Conservation (phyloP, 2,329 filamentous ascomycete genomes). For the Diaporthe australafricana region DNA sequence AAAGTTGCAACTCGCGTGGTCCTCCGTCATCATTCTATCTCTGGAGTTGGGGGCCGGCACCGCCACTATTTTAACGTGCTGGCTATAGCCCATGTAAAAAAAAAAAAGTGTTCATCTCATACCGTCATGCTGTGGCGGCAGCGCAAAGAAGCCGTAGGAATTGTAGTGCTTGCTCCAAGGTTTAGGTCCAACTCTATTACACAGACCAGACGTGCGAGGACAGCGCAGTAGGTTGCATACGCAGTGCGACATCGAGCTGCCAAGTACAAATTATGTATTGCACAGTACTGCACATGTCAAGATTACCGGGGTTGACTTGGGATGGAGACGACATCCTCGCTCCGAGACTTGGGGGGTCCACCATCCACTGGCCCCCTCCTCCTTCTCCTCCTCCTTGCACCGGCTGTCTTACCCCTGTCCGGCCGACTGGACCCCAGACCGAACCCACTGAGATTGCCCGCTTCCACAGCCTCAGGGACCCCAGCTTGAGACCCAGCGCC, state of each 20-base stretch:
- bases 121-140: not conserved
- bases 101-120: not conserved
- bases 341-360: slow-evolving; percentile 30
- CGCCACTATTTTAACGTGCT: not conserved
- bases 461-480: slow-evolving; percentile 33
- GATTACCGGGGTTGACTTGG: slow-evolving; percentile 4
- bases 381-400: slow-evolving; percentile 36
- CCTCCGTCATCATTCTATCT: slow-evolving; percentile 19
- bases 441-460: slow-evolving; percentile 33
- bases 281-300: slow-evolving; percentile 21
- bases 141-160: not conserved
- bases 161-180: not conserved
- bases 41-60: slow-evolving; percentile 3
- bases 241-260: slow-evolving; percentile 27
- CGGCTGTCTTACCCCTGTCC: slow-evolving; percentile 38
- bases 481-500: slow-evolving; percentile 34
- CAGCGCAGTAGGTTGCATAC: slow-evolving; percentile 23
- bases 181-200: slow-evolving; percentile 23
- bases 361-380: slow-evolving; percentile 28
- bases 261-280: slow-evolving; percentile 28
- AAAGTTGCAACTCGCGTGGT: slow-evolving; percentile 26
- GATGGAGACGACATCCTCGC: slow-evolving; percentile 22
- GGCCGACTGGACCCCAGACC: slow-evolving; percentile 36
- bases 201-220: slow-evolving; percentile 11
- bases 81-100: not conserved